A percentile compares a stretch with the other conserved stretches of the same genome.
phyloP scores from a whole-genome alignment of 2,329 filamentous ascomycete species.

The Cephalotrichum gorgonifer region DNA sequence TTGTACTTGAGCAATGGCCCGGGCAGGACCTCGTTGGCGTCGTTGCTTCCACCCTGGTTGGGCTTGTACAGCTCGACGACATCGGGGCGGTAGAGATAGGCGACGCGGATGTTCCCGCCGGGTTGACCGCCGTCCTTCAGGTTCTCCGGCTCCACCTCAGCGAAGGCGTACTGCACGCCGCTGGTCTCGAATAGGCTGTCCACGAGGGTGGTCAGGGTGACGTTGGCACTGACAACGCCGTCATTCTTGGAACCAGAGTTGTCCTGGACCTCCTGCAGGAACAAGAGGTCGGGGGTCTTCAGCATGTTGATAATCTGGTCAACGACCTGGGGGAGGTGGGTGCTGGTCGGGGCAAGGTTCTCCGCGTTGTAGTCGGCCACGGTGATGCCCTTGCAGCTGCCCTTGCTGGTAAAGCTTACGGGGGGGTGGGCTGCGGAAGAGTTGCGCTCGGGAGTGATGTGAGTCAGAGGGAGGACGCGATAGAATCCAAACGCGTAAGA shows the following conservation, averaged over 20 bases:
- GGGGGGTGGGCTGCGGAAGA: slow-evolving; percentile 35
- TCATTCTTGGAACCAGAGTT: slow-evolving; percentile 51
- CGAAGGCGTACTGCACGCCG: slow-evolving; percentile 47
- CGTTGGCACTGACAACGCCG: slow-evolving; percentile 43
- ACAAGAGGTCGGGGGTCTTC: slow-evolving; percentile 52
- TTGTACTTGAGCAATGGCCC: slow-evolving; percentile 54
- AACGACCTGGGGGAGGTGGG: slow-evolving; percentile 47
- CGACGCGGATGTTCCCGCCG: slow-evolving; percentile 62
- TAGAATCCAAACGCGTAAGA: slow-evolving; percentile 60
- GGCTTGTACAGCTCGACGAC: slow-evolving; percentile 48
- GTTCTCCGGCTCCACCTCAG: slow-evolving; percentile 48
- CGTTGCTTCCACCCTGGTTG: slow-evolving; percentile 41
- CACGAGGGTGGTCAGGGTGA: slow-evolving; percentile 46
- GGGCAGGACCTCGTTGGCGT: slow-evolving; percentile 46
- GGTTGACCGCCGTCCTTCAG: slow-evolving; percentile 54
- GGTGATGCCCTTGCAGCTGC: slow-evolving; percentile 50
- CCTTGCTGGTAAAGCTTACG: slow-evolving; percentile 41
- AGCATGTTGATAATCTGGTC: slow-evolving; percentile 55
- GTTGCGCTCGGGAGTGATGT: slow-evolving; percentile 35
- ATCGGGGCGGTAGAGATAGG: slow-evolving; percentile 57
- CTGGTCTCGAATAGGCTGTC: slow-evolving; percentile 37
- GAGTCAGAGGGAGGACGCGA: slow-evolving; percentile 53
- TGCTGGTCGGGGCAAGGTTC: slow-evolving; percentile 49
- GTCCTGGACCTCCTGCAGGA: slow-evolving; percentile 64
- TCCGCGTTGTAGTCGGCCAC: slow-evolving; percentile 61